Base-by-base conservation (phyloP, 768 basidiomycete species). In the Russula brevipes region DNA sequence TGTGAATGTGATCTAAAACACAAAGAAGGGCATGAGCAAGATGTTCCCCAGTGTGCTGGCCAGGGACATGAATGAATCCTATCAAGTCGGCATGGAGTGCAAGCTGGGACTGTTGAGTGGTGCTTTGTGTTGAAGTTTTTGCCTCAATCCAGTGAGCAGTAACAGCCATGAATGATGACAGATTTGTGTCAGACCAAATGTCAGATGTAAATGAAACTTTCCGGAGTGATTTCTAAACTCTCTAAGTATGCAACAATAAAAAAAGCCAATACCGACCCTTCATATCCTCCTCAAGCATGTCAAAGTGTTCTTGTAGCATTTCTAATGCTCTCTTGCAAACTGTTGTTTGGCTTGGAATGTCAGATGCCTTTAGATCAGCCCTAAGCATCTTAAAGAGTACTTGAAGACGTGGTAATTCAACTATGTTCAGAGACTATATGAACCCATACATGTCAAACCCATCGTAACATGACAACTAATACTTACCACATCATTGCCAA, bases 1-100 rank as follows among this genome's bases (percentile, higher is more conserved):
- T 73, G 6, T 60, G 38, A 19, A 75, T 42, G 0, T 70, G 68
- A 41, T 74, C 73, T n/a, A 74, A 17, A 30, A 76, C 66, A 66
- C 61, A 56, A 5, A 78, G 35, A 47, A 80, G 74, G 3, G 71
- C 69, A 14, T 70, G 41, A 1, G 73, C 71, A n/a, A 80, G 66
- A 54, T 79, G 75, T 44, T 73, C 67, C 1, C 78, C 79, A 38
- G 65, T 71, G 67, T 81, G 78, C 8, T 61, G 63, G 0, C 75
- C 76, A 31, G 77, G 74, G 11, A 78, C 66, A 19, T 61, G 65
- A 19, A 73, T 63, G 44, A 80, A 81, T 0, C 74, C 76, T 57
- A 77, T 72, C 0, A 80, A 68, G 24, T 74, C 73, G 3, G 75
- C 44, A 3, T 2, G 33, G 1, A 67, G 5, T 72, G 68, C 1